Base-by-base conservation (phyloP, 169 alveolate genomes). In the Cryptosporidium xiaoi region DNA sequence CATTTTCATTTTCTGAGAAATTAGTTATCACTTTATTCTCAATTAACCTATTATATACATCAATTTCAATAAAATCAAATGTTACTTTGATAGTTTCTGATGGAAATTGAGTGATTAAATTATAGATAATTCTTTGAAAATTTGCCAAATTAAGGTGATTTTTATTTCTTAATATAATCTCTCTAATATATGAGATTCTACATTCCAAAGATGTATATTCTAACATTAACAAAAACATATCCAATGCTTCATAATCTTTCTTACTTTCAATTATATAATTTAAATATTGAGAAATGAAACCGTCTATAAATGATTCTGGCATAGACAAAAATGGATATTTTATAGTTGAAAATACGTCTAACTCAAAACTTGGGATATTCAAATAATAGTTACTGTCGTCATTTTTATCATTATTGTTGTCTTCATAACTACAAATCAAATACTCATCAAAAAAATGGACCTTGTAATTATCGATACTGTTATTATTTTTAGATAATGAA, bases 211-310 rank as follows among this genome's bases (percentile, higher is more conserved):
- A 77, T 2, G 87, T 34, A 77, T 77, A 77, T 27, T 77, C 87
- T 12, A 77, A 27, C 69, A 77, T 56, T 24, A 77, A 34, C 24
- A 77, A 56, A 15, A 62, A 56, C 29, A 77, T 62, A 56, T 62
- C 87, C 46, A 77, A 40, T 27, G 87, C 16, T 6, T 6, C 64
- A 40, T 40, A 40, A 27, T 53, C 67, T 15, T 24, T 31, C 29
- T 29, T 46, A 51, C 46, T 60, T 53, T 34, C 60, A 31, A 77
- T 65, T 36, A 60, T 77, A 62, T 77, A 62, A 40, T 36, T 62
- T 12, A 77, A n/a, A 77, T 77, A 77, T 31, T 77, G 87, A 44
- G 87, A 77, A 1, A 77, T 66, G 36, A 77, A 56, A 48, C 34
- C 56, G 24, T 77, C 87, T 18, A 33, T 15, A 20, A 62, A 27